A percentile compares a stretch with the other conserved stretches of the same genome.
phyloP scores from a whole-genome alignment of 768 basidiomycete species.

The Candolleomyces efflorescens region DNA sequence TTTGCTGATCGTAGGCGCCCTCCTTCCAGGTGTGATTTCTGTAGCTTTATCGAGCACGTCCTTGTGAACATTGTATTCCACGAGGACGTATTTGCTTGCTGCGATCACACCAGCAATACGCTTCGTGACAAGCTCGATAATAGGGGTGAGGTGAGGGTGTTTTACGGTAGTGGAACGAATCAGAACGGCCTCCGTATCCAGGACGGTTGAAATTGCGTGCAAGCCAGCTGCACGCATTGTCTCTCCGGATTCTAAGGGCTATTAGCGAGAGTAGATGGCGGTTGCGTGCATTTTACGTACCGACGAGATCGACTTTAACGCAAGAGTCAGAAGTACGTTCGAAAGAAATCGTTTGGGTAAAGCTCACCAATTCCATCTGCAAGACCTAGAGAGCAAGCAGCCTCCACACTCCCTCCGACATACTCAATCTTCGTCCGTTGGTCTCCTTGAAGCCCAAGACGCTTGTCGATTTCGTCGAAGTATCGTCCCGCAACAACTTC shows the following conservation, averaged over 20 bases:
- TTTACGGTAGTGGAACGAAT: slow-evolving; percentile 74
- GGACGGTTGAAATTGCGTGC: slow-evolving; percentile 86
- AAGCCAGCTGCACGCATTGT: slow-evolving; percentile 99
- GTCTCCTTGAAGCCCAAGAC: slow-evolving; percentile 45
- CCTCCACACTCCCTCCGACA: slow-evolving; percentile 96
- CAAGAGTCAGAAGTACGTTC: slow-evolving; percentile 6
- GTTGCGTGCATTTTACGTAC: slow-evolving; percentile 38
- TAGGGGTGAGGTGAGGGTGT: slow-evolving; percentile 53
- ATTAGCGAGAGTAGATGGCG: not conserved
- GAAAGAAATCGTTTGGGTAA: slow-evolving; percentile 3
- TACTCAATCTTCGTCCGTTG: slow-evolving; percentile 84
- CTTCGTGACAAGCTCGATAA: slow-evolving; percentile 77
- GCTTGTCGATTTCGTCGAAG: slow-evolving; percentile 64
- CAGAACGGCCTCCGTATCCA: slow-evolving; percentile 83
- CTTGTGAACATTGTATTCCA: slow-evolving; percentile 88
- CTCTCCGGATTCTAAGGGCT: slow-evolving; percentile 83
- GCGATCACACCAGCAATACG: slow-evolving; percentile 93
- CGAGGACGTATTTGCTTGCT: slow-evolving; percentile 79
- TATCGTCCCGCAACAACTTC: slow-evolving; percentile 81
- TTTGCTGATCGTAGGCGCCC: slow-evolving; percentile 84
- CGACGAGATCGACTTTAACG: slow-evolving; percentile 84
- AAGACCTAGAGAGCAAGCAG: slow-evolving; percentile 92
- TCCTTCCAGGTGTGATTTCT: slow-evolving; percentile 78
- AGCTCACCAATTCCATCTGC: slow-evolving; percentile 89
- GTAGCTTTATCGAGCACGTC: slow-evolving; percentile 57